Evolutionary conservation across 495 filamentous ascomycete genomes (phyloP), one percentile per base, ranked within the genome.

Genomic region (Cercophora samala): DNA sequence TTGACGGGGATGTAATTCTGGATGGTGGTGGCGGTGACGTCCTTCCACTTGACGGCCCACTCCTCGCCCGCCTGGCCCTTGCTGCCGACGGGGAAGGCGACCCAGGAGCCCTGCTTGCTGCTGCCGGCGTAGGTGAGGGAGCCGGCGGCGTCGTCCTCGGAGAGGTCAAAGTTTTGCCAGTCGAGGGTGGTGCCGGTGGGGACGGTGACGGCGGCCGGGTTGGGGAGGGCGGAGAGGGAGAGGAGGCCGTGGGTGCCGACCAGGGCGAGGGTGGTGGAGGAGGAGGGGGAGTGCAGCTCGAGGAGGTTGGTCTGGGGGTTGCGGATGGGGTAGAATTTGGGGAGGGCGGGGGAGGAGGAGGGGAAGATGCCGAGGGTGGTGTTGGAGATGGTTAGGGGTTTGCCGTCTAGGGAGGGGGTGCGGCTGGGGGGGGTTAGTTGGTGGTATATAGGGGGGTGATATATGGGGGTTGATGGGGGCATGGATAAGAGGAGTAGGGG

Each of bases 11-110:
- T 76, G 69, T 74, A 81, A 55, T 76, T 72, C 26, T 69, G 60
- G 19, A 74, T 76, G 51, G 75, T 74, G 24, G 75, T 66, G 13
- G 78, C 77, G 25, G 66, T 55, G 77, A 76, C 72, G 62, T 74
- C 74, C 59, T 76, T 76, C 77, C 77, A 80, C 68, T 76, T 80
- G 23, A 81, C 69, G 42, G 60, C 67, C 76, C 78, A 81, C 61
- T 64, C 69, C 61, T 64, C 69, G 58, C 51, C 67, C 37, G 8
- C 9, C 17, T 63, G 62, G 1, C 24, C 61, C 9, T 29, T 56
- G 1, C 51, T 56, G 1, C 51, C 53, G 18, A 60, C 13, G 18
- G 79, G 79, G 63, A 81, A 79, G 17, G 71, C 75, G 3, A 77
- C 72, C 75, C 78, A 81, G 52, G 66, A 29, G 0, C 78, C 78